A percentile compares a stretch with the other conserved stretches of the same genome.
Conservation (phyloP, 2,329 filamentous ascomycete genomes). For the Diaporthe ilicicola region DNA sequence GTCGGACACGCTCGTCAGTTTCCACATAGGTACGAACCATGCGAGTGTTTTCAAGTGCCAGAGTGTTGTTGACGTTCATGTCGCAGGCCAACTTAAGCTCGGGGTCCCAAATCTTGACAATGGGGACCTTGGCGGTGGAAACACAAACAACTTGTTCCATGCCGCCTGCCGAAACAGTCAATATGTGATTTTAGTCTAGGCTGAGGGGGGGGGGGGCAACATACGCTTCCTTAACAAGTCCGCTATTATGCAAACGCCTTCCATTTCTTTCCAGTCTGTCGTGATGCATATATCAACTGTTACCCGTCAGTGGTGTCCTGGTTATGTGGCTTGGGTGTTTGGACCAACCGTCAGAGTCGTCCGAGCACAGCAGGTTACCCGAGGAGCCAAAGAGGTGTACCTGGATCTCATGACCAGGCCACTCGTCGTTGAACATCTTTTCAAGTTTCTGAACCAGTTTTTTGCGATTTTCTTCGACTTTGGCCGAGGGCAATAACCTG, state of each 20-base stretch:
- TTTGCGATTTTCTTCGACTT: slow-evolving; percentile 79
- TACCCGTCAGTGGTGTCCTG: slow-evolving; percentile 41
- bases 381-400: slow-evolving; percentile 98
- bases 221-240: slow-evolving; percentile 85
- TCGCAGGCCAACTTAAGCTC: slow-evolving; percentile 90
- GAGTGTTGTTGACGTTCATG: slow-evolving; percentile 98
- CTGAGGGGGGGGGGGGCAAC: slow-evolving; percentile 43
- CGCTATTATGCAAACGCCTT: slow-evolving; percentile 90
- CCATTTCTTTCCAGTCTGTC: slow-evolving; percentile 85
- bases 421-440: slow-evolving; percentile 86
- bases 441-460: slow-evolving; percentile 88
- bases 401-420: slow-evolving; percentile 88
- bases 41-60: slow-evolving; percentile 93
- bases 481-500: slow-evolving; percentile 80
- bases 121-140: slow-evolving; percentile 93
- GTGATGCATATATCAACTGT: slow-evolving; percentile 97
- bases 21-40: slow-evolving; percentile 99
- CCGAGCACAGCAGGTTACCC: slow-evolving; percentile 92
- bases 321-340: background rate
- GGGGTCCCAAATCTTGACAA: slow-evolving; percentile 98
- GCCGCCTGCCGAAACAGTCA: slow-evolving; percentile 70
- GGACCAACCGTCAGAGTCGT: slow-evolving; percentile 90
- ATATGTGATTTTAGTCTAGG: background rate
- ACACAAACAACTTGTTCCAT: slow-evolving; percentile 98
- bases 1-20: slow-evolving; percentile 88